Evolutionary conservation across 2,329 filamentous ascomycete genomes (phyloP), one percentile per base, ranked within the genome.

Genomic region (Pseudogymnoascus sp.): DNA sequence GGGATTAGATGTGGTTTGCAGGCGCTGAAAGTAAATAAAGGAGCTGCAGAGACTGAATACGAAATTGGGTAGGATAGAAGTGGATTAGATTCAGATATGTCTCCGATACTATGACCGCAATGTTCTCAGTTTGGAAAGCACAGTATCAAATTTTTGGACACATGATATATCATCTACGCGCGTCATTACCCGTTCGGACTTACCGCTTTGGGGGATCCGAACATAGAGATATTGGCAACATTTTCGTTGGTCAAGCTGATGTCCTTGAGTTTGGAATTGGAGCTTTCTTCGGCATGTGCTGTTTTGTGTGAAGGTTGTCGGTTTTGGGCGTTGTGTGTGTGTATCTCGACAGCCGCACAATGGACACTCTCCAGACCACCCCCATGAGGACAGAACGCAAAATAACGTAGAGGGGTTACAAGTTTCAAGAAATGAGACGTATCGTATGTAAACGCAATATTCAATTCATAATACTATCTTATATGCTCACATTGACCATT

Each of bases 401-500:
- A 33, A 33, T 3, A 9, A 33, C 2, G 30, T 33, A 9, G 30
- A 33, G 30, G 3, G 30, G 6, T 9, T 11, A 33, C 30, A 33
- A 33, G 7, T 33, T 25, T 25, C 18, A 25, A 25, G 5, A 25
- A 9, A 4, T 43, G 18, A 43, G 22, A 4, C 11, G n/a, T 22
- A 15, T 18, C 11, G n/a, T 22, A 15, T 18, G 12, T 4, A 25
- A 43, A 43, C 14, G 39, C 18, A 43, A 43, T 43, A 43, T 43
- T 9, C 20, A 43, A 22, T 43, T 43, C 6, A 22, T 3, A 22
- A 22, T 5, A 22, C 20, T 43, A 22, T 22, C 3, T 43, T 43
- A 43, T 36, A 58, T 33, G 4, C 33, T 15, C 12, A 9, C 22
- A 30, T 38, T 38, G 25, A 58, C 25, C 43, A 67, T 36, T 4